Base-by-base conservation (phyloP, 176 grass and related monocot species). In the Tillandsia leiboldiana region DNA sequence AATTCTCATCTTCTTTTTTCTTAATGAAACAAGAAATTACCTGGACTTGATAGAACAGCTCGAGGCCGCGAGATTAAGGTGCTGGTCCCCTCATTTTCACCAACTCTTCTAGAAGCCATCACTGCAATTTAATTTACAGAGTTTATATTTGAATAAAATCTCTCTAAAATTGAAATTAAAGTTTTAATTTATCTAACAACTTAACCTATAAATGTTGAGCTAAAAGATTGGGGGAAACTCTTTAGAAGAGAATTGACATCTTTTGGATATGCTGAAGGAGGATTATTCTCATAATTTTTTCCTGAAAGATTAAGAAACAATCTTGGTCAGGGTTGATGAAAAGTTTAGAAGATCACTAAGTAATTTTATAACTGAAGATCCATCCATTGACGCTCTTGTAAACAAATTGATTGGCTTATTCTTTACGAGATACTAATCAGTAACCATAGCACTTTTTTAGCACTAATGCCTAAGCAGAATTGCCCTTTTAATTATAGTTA, bases 21-120 rank as follows among this genome's bases (percentile, higher is more conserved):
- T 28, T 33, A 6, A 54, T 49, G 49, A 12, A 54, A 84, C 17
- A 15, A 68, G 10, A 53, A 11, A 26, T 10, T 68, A 84, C 82
- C 82, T 74, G 50, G 69, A 84, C 82, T 84, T 24, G 82, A 84
- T 62, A 84, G 33, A 8, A 75, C 70, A 49, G 82, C 82, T 54
- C 82, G 75, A 57, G 82, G 82, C 50, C 75, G 69, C 52, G 63
- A 68, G 51, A 73, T n/a, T 13, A 67, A 50, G n/a, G 70, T 61
- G 56, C 9, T 53, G 68, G 23, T 54, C 26, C 12, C 72, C 33
- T 23, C 51, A 48, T 63, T 74, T 49, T 70, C 65, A 14, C 24
- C 70, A 48, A 26, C 61, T 17, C 59, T 59, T 17, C 69, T 65
- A 1, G 29, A 29, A 70, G 28, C 15, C 2, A 58, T 56, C 29